Evolutionary conservation across 2,329 filamentous ascomycete genomes (phyloP).

Genomic region (Bipolaris victoriae): DNA sequence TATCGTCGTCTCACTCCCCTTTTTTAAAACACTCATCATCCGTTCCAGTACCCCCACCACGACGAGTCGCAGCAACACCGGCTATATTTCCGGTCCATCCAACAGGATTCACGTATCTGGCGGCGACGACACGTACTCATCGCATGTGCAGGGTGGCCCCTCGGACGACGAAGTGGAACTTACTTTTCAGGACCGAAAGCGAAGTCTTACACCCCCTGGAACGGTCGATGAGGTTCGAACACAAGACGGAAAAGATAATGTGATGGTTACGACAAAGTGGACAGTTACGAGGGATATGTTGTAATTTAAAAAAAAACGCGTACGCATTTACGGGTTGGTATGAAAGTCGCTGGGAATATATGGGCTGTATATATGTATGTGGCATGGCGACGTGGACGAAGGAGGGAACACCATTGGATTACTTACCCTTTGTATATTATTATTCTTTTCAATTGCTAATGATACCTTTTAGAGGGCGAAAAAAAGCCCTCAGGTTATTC

Average conservation of each 20-base stretch:
- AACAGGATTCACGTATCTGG: background rate
- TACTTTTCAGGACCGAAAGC: constrained; percentile 22
- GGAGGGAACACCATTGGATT: too few species aligned
- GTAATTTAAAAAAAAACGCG: background rate
- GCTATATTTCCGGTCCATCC: constrained; percentile 15
- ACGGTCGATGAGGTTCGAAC: constrained; percentile 7
- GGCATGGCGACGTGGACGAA: too few species aligned
- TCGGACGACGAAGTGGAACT: constrained; percentile 29
- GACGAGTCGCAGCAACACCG: constrained; percentile 21
- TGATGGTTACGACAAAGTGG: constrained; percentile 22
- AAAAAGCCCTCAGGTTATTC: too few species aligned
- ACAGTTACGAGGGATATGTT: constrained; percentile 20
- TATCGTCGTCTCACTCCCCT: constrained; percentile 30
- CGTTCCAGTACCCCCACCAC: constrained; percentile 10
- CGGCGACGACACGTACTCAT: background rate
- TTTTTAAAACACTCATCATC: constrained; percentile 25
- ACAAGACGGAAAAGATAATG: constrained; percentile 21
- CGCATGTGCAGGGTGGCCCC: constrained; percentile 14
- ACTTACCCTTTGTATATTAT: too few species aligned
- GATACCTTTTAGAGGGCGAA: too few species aligned
- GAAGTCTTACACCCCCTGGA: constrained; percentile 13
- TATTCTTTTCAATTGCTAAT: too few species aligned
- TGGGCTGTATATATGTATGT: too few species aligned
- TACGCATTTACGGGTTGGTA: background rate
- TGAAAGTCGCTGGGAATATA: background rate